These are phyloP conservation scores for Tilletia indica DNA, from an alignment of 1,284 basidiomycete species.

Conservation along the genomic window DNA sequence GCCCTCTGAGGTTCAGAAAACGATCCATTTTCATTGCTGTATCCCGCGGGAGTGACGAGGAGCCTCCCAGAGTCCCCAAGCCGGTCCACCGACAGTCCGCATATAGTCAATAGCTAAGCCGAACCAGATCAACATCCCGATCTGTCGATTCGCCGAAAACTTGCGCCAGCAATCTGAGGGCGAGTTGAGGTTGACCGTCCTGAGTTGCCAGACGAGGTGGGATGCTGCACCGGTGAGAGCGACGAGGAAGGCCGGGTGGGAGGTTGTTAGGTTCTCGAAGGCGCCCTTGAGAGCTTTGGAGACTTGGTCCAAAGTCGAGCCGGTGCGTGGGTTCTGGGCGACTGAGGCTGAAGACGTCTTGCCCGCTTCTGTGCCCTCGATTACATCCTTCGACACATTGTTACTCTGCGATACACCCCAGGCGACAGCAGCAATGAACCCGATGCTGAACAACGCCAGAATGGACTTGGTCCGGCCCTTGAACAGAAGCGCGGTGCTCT, in stretches of 20 bases:
- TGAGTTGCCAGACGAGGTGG: conserved; percentile 80
- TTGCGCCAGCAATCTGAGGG: conserved; percentile 86
- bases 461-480: conserved; percentile 70
- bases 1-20: too few species aligned
- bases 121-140: conserved; percentile 84
- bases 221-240: conserved; percentile 71
- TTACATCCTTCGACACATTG: not conserved
- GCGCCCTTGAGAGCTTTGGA: conserved; percentile 49
- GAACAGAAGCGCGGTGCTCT: conserved; percentile 90
- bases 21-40: too few species aligned
- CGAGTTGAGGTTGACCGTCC: conserved; percentile 67
- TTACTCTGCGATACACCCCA: conserved; percentile 61
- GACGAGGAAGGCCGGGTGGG: conserved; percentile 72
- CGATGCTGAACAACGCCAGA: conserved; percentile 71
- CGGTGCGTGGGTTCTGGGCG: too few species aligned
- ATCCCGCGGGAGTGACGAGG: not conserved
- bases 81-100: conserved; percentile 12
- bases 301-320: too few species aligned
- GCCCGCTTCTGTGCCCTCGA: too few species aligned
- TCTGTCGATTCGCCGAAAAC: conserved; percentile 82
- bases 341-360: too few species aligned
- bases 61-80: not conserved
- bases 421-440: conserved; percentile 72
- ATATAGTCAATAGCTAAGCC: conserved; percentile 78
- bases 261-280: conserved; percentile 65